Evolutionary conservation across 225 moss, liverwort and hornwort species (phyloP), one percentile per base, ranked within the genome.

Genomic region (Climacium dendroides): DNA sequence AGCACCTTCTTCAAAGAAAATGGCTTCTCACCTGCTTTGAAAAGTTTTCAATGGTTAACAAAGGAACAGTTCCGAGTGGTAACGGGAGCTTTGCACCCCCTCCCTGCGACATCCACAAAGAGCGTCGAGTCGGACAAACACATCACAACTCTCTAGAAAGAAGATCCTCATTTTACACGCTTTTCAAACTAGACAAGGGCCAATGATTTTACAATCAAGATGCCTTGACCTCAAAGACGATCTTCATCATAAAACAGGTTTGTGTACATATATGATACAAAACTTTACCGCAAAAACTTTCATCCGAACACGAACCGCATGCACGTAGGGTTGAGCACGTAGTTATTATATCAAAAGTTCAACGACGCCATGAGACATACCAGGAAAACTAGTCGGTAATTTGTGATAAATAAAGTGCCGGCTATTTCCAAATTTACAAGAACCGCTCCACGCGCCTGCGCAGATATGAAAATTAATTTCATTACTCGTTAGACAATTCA

Each of bases 381-480:
- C 87, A 97, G 60, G 90, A 99, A 99, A 87, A 99, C 89, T 67
- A 99, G 93, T 65, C 99, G 96, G 85, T 92, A 97, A 92, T 99
- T 99, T 48, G 99, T 99, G 61, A 99, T 93, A 52, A 94, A 93
- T 69, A 99, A 90, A 67, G 94, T 95, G 82, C 99, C 99, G 35
- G 96, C 94, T 77, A 89, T 83, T 88, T 95, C 94, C 94, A 97
- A 88, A 87, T 99, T 99, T 83, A 97, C 95, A 81, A 99, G 93
- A 86, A 96, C 95, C 81, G 91, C 96, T 54, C 95, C 97, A 66
- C 82, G 92, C 74, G 96, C 96, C 99, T 99, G 94, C 87, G 58
- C 77, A 84, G 78, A 84, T 67, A 52, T 60, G 37, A 71, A 58
- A 79, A 88, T 28, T 35, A 50, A 60, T 25, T 45, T 77, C 61